Base-by-base conservation (phyloP, 192 early-diverging fungal genomes). In the Coemansia sp. region DNA sequence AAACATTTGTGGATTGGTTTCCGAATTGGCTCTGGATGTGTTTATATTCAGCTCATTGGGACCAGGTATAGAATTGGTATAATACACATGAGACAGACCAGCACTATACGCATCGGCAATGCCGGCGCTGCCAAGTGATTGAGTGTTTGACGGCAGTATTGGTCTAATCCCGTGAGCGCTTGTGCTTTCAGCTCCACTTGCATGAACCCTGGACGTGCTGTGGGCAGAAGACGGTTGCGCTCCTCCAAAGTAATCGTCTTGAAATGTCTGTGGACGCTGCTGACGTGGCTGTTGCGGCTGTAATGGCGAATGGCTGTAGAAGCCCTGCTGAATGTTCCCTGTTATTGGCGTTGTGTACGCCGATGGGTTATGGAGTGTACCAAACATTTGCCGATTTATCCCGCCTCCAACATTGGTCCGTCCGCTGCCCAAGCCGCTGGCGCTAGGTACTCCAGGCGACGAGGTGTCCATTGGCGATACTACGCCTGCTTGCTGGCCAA, bases 101-200 rank as follows among this genome's bases (percentile, higher is more conserved):
- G 60, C 39, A 41, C 41, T 11, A 41, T 43, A 16, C 49, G 56
- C 60, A 69, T 13, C n/a, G 59, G 59, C 12, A 42, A 48, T 22
- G 43, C 47, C 18, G 8, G 57, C n/a, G 15, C 57, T 59, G 39
- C 15, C 57, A 15, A 59, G 39, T 19, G 39, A 18, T 5, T 22
- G 49, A 48, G 51, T 69, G 19, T 60, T 69, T 11, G 67, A 51
- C 5, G 67, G 48, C 61, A 69, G 16, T n/a, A 49, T 54, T 7
- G 41, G 49, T 13, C 16, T n/a, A 21, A 61, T 46, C 16, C 49
- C 46, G 6, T 62, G 59, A 22, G 62, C 12, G 19, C 19, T 19
- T 6, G 19, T 12, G 49, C 46, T 61, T 8, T 69, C 67, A 15
- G 32, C 51, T 19, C 51, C 21, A 13, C 54, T 56, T n/a, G 47